These are phyloP conservation scores for Hebeloma cylindrosporum DNA, from an alignment of 768 basidiomycete genomes.

Conservation along the genomic window DNA sequence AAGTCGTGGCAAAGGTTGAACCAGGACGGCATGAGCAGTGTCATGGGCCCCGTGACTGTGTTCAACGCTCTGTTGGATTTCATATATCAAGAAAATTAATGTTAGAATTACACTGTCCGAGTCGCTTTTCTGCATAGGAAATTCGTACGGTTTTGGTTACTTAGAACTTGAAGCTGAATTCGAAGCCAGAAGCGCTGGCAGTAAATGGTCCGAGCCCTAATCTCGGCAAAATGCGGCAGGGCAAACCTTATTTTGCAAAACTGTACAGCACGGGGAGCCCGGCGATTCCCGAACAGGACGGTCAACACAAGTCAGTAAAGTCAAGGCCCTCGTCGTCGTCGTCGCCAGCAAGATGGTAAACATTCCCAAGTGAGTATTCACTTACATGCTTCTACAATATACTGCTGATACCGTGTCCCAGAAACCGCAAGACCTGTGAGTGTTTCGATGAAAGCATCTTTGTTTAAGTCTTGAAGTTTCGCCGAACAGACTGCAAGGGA, in stretches of 20 bases:
- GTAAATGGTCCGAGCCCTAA: no score
- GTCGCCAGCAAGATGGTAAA: conserved; percentile 79
- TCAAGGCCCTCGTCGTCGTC: conserved; percentile 42
- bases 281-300: conserved; percentile 34
- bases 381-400: background rate
- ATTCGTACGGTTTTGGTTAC: no score
- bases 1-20: no score
- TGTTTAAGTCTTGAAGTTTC: conserved; percentile 3
- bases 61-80: no score
- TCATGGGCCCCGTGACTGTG: no score
- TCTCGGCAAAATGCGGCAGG: no score
- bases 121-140: no score
- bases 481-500: conserved; percentile 81
- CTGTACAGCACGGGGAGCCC: conserved; percentile 36
- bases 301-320: conserved; percentile 35
- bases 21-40: no score
- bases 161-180: no score
- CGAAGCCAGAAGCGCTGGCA: no score
- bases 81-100: no score
- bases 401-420: conserved; percentile 20
- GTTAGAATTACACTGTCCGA: no score
- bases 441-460: conserved; percentile 28
- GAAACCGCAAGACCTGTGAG: conserved; percentile 97
- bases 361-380: conserved; percentile 79
- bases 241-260: conserved; percentile 33